These are phyloP conservation scores for Salix viminalis DNA, from an alignment of 345 rosid species.

Conservation along the genomic window DNA sequence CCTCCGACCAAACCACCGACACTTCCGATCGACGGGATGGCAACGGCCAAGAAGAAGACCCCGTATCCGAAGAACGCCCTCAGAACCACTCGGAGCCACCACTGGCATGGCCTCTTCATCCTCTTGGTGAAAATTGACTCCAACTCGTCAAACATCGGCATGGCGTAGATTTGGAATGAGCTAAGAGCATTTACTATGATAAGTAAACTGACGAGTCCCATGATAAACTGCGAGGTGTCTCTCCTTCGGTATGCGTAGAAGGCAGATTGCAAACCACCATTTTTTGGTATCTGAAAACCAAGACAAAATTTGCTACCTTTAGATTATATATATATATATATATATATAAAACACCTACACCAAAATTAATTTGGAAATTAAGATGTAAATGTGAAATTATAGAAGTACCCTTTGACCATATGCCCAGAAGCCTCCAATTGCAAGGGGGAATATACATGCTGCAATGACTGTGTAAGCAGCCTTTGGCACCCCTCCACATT, in stretches of 20 bases:
- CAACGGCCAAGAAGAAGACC: conserved; percentile 31
- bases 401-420: conserved; percentile 27
- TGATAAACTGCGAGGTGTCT: conserved; percentile 20
- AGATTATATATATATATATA: not conserved
- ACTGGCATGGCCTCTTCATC: conserved; percentile 20
- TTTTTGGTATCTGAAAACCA: conserved; percentile 21
- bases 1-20: conserved; percentile 33
- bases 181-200: conserved; percentile 26
- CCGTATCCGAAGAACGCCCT: conserved; percentile 23
- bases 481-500: conserved; percentile 41
- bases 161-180: conserved; percentile 35
- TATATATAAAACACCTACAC: not conserved
- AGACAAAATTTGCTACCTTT: not conserved
- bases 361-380: not conserved
- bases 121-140: conserved; percentile 20
- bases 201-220: conserved; percentile 23
- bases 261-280: conserved; percentile 30
- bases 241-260: conserved; percentile 18
- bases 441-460: conserved; percentile 32
- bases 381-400: not conserved
- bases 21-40: conserved; percentile 28
- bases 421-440: conserved; percentile 43
- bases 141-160: conserved; percentile 28
- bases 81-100: conserved; percentile 27
- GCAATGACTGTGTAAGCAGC: conserved; percentile 29